Percentiles rank a stretch among this genome's conserved stretches.
phyloP scores from a whole-genome alignment of 805 yeast genomes.

The Lipomyces mesembrius region DNA sequence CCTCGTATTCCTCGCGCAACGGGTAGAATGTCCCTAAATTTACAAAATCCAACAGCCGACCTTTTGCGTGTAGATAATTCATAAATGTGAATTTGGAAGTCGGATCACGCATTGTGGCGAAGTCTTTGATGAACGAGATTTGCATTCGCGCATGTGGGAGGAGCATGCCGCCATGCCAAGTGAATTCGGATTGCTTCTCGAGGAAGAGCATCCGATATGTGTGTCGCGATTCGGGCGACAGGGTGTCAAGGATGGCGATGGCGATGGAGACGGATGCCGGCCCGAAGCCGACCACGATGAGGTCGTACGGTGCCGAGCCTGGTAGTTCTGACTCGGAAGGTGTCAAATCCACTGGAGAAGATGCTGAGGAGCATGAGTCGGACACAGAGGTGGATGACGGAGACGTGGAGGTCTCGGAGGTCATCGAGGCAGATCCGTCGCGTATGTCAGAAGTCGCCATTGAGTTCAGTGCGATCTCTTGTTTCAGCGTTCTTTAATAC shows the following conservation, averaged over 20 bases:
- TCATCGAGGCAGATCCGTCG: not conserved
- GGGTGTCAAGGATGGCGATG: slow-evolving; percentile 31
- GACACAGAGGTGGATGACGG: not conserved
- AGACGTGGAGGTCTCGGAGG: not conserved
- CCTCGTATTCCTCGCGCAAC: slow-evolving; percentile 39
- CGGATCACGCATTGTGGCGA: slow-evolving; percentile 41
- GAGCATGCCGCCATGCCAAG: slow-evolving; percentile 42
- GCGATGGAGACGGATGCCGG: slow-evolving; percentile 41
- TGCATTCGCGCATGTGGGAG: slow-evolving; percentile 41
- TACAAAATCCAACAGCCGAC: slow-evolving; percentile 36
- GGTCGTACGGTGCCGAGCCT: slow-evolving; percentile 17
- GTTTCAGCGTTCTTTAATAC: not conserved
- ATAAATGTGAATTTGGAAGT: slow-evolving; percentile 40
- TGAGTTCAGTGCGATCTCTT: not conserved
- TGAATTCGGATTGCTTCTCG: slow-evolving; percentile 35
- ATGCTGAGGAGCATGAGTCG: not conserved
- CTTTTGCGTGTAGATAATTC: slow-evolving; percentile 35
- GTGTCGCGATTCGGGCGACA: slow-evolving; percentile 4
- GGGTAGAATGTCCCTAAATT: slow-evolving; percentile 40
- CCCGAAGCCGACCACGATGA: slow-evolving; percentile 40
- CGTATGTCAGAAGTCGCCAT: not conserved
- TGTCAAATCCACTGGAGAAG: not conserved
- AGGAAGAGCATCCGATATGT: slow-evolving; percentile 29
- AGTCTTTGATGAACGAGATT: slow-evolving; percentile 40
- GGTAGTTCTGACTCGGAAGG: not conserved